phyloP scores from a whole-genome alignment of 2,329 filamentous ascomycete genomes.

The Rutstroemia sp. region DNA sequence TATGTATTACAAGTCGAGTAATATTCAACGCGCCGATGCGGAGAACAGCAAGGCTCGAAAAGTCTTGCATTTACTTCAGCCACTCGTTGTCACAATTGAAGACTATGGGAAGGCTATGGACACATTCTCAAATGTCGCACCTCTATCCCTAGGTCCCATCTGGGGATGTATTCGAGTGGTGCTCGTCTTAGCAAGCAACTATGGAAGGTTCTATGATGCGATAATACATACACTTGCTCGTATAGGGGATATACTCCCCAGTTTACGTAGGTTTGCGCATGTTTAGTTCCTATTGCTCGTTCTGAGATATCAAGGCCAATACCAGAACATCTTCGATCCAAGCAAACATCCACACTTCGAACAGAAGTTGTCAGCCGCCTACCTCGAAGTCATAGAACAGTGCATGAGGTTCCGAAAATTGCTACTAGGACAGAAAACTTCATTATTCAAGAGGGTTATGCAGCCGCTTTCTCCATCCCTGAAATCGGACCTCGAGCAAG shows the following conservation, averaged over 20 bases:
- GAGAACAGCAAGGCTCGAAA: background rate
- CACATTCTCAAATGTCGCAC: background rate
- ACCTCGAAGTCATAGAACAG: background rate
- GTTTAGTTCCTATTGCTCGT: background rate
- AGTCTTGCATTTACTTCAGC: background rate
- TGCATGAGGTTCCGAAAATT: background rate
- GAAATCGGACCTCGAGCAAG: background rate
- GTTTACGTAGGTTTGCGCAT: background rate
- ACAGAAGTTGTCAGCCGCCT: background rate
- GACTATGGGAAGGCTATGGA: background rate
- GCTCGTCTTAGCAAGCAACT: background rate
- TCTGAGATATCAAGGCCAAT: background rate
- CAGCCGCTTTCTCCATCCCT: background rate
- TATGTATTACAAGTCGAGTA: background rate
- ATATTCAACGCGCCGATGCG: background rate
- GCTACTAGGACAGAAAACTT: background rate
- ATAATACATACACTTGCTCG: conserved; percentile 1
- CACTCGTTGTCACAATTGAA: background rate
- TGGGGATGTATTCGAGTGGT: background rate
- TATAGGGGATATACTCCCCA: background rate
- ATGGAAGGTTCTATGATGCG: background rate
- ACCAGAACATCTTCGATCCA: background rate
- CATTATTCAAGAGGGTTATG: background rate
- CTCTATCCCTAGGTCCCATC: background rate
- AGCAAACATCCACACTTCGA: background rate